These are phyloP conservation scores for Hyphodiscus hymeniophilus DNA, from an alignment of 495 filamentous ascomycete genomes.

Conservation along the genomic window DNA sequence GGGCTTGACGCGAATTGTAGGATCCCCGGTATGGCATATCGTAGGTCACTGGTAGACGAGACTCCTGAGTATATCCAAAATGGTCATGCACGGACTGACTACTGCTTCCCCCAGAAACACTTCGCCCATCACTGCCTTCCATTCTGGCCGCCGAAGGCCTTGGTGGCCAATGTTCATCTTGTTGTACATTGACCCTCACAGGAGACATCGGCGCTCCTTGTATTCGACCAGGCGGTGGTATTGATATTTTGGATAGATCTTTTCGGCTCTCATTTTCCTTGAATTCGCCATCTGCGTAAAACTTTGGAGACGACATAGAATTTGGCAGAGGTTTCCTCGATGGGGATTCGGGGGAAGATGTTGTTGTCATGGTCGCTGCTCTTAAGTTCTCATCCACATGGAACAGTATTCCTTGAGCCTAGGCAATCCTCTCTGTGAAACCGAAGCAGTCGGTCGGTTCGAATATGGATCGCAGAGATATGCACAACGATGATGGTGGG, in stretches of 20 bases:
- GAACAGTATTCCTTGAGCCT: no score
- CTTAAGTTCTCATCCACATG: no score
- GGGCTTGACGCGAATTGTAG: conserved; percentile 28
- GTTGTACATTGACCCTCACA: conserved; percentile 32
- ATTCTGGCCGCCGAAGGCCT: conserved; percentile 28
- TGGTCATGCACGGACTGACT: not conserved
- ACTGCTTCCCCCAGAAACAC: conserved; percentile 16
- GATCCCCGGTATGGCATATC: conserved; percentile 27
- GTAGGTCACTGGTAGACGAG: conserved; percentile 19
- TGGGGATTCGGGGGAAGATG: conserved; percentile 11
- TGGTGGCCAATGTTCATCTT: conserved; percentile 25
- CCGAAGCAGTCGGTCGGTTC: no score
- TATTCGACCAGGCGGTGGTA: conserved; percentile 21
- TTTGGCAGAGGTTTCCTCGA: conserved; percentile 5
- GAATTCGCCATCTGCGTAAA: conserved; percentile 12
- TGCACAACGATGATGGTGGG: no score
- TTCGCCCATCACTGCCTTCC: conserved; percentile 24
- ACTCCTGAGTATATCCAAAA: not conserved
- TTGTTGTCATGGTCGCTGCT: conserved; percentile 14
- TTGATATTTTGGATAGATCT: conserved; percentile 20
- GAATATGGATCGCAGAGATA: no score
- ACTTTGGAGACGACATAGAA: conserved; percentile 12
- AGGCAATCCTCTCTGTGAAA: no score
- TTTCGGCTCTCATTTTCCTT: conserved; percentile 22
- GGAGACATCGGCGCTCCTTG: conserved; percentile 34